phyloP scores from a whole-genome alignment of 257 asterid species.

The Hygrophila difformis region DNA sequence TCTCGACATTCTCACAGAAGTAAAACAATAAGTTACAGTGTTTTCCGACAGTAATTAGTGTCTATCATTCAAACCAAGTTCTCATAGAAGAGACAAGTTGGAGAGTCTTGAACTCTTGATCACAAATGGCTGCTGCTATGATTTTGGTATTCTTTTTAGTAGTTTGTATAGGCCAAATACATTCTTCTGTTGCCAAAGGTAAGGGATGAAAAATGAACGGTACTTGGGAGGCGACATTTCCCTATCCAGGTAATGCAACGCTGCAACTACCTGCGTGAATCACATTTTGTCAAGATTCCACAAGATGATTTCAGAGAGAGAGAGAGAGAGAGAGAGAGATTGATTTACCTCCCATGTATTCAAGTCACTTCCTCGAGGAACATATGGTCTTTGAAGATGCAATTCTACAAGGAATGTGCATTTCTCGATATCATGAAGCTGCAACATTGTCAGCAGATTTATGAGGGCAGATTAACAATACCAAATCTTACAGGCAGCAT shows the following conservation, averaged over 20 bases:
- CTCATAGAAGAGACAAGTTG: too few relatives aligned
- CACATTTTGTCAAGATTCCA: slow-evolving; percentile 13
- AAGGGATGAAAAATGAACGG: slow-evolving; percentile 85
- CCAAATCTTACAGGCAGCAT: too few relatives aligned
- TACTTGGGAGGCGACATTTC: slow-evolving; percentile 83
- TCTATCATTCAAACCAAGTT: too few relatives aligned
- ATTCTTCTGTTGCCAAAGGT: slow-evolving; percentile 77
- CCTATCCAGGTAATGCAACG: slow-evolving; percentile 77
- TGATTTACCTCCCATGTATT: slow-evolving; percentile 79
- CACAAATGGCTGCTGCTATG: too few relatives aligned
- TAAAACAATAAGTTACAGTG: too few relatives aligned
- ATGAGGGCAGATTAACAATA: background rate
- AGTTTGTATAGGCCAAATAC: slow-evolving; percentile 88
- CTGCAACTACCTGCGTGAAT: slow-evolving; percentile 82
- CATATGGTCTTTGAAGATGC: slow-evolving; percentile 76
- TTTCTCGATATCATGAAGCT: slow-evolving; percentile 64
- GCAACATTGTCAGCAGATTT: slow-evolving; percentile 19
- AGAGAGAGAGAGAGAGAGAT: slow-evolving; percentile 19
- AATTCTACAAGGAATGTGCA: slow-evolving; percentile 84
- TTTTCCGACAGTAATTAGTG: too few relatives aligned
- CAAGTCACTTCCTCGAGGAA: slow-evolving; percentile 79
- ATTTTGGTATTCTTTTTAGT: slow-evolving; percentile 57
- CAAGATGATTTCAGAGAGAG: slow-evolving; percentile 14
- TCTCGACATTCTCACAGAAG: too few relatives aligned
- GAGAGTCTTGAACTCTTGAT: background rate